Conservation (phyloP, 495 filamentous ascomycete genomes). For the Penicillium robsamsonii region DNA sequence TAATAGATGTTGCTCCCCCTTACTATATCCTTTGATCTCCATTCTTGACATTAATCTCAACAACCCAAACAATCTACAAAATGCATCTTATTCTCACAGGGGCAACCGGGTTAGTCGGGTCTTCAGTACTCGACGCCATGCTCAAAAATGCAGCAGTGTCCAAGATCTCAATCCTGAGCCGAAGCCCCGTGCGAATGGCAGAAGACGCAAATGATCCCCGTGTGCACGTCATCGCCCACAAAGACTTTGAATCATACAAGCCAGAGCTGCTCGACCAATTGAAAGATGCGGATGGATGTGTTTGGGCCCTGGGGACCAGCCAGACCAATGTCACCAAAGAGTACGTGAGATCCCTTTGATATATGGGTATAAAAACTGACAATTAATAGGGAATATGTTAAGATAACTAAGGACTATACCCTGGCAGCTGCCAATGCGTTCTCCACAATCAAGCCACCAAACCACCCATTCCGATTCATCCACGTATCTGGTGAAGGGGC, state of each 20-base stretch:
- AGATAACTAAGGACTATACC: slow-evolving; percentile 64
- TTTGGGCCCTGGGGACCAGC: slow-evolving; percentile 69
- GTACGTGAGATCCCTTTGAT: slow-evolving; percentile 36
- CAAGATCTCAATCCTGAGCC: slow-evolving; percentile 64
- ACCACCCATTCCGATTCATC: slow-evolving; percentile 57
- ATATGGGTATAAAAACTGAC: neutral
- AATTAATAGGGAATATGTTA: slow-evolving; percentile 56
- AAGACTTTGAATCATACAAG: slow-evolving; percentile 60
- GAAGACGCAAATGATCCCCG: slow-evolving; percentile 52
- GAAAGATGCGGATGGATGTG: slow-evolving; percentile 60
- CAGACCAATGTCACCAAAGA: slow-evolving; percentile 56
- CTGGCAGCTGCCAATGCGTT: slow-evolving; percentile 62
- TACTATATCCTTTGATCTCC: neutral
- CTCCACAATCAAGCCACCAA: slow-evolving; percentile 41
- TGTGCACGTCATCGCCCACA: slow-evolving; percentile 63
- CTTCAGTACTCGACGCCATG: slow-evolving; percentile 61
- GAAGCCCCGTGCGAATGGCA: slow-evolving; percentile 62
- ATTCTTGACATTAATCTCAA: neutral
- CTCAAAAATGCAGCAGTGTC: slow-evolving; percentile 54
- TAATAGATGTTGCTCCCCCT: neutral
- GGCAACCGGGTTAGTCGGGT: slow-evolving; percentile 71
- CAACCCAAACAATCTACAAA: neutral
- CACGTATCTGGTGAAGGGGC: slow-evolving; percentile 63
- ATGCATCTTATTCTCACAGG: slow-evolving; percentile 78
- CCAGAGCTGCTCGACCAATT: slow-evolving; percentile 55